Evolutionary conservation across 164 flowering plant genomes (phyloP), one percentile per base, ranked within the genome.

Genomic region (Vitis rupestris): DNA sequence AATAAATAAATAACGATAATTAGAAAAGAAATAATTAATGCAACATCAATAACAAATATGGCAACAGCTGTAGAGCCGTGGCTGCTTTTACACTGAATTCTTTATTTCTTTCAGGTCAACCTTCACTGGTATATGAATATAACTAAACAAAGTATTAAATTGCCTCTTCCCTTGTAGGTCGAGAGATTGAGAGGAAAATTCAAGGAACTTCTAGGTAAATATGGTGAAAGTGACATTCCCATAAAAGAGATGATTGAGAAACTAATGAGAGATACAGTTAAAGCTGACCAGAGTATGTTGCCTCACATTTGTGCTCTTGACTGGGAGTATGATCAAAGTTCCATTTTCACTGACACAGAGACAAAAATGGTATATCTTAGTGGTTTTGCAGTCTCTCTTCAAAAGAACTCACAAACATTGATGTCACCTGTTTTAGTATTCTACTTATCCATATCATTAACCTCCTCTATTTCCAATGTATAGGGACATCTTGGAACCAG

Each of bases 401-500:
- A 9, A 14, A 2, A 6, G 8, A 27, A 15, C 44, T 37, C 27
- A 37, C 44, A 37, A 37, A 37, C 44, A 37, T 37, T 37, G 44
- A 37, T 37, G 44, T 37, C 0, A 37, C 7, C 4, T 37, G 3
- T 27, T 66, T 61, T 4, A 14, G 37, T 2, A 14, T 60, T n/a
- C 16, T 61, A 7, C 9, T 51, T 50, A 19, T 12, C 1, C 6
- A 15, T 17, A 48, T 49, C 13, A 1, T n/a, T 16, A 37, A 15
- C 16, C 12, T 14, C 12, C 48, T 48, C 56, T 8, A 12, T 44
- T 30, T 67, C 15, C 67, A 19, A 10, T 61, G 51, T 61, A 52
- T 76, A 90, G 92, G 94, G 90, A 10, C 68, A 64, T 48, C 88
- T 82, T 66, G 92, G 91, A 27, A 90, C 95, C 13, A 80, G 92